Evolutionary conservation across 202 grass and related monocot species (phyloP), one percentile per base, ranked within the genome.

Genomic region (Bolboschoenoplectus hybrid): DNA sequence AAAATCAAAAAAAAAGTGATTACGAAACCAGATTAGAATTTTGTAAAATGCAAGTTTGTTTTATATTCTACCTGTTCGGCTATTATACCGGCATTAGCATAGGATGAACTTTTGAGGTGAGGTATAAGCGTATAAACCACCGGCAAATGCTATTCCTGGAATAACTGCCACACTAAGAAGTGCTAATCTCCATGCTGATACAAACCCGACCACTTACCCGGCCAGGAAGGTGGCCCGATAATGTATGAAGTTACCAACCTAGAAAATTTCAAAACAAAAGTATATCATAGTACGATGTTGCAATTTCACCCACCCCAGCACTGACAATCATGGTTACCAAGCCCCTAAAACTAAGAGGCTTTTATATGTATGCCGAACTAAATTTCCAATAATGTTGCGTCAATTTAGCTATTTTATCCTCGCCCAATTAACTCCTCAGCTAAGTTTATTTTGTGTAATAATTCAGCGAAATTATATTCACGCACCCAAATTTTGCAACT

Each of bases 181-280:
- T 71, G 93, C 95, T 5, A 98, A 74, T 39, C 91, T 84, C 95
- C 95, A 98, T 4, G 88, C 89, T 32, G 93, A 90, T 68, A 93
- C 88, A 85, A 98, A 98, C 1, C 95, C 95, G 3, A 95, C 95
- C 17, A 95, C 90, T 47, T 95, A 91, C 13, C 95, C 93, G 0
- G 95, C 91, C 43, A 98, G 76, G 87, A 98, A 98, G 53, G 95
- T 98, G 4, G 93, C 90, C 0, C 93, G 87, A 86, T 98, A 98
- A 85, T 98, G 95, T 84, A 98, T 98, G 81, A 98, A 98, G 86
- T 98, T 98, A 34, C 95, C 95, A 9, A 98, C 88, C 91, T 97
- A 86, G 17, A 78, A 78, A 78, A 78, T 52, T 20, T 38, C 74
- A 50, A 78, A 38, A 0, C 39, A 68, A 67, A 51, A 20, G 2